A percentile compares a stretch with the other conserved stretches of the same genome.
These are phyloP conservation scores for Escallonia rubra DNA, from an alignment of 129 eudicot genomes.

Conservation along the genomic window DNA sequence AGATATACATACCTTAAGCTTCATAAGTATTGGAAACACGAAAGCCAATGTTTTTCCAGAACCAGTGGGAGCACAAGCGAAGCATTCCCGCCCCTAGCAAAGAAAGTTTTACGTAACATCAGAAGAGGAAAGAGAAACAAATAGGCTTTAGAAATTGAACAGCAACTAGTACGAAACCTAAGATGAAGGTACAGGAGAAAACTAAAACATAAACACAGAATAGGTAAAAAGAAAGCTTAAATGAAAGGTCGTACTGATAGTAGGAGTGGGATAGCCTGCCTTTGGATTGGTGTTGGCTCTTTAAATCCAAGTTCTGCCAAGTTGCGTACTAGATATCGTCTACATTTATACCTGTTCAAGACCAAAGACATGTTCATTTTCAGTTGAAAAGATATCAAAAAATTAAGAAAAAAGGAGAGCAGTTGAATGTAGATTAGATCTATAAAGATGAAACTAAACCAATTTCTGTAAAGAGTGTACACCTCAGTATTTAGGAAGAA, in stretches of 20 bases:
- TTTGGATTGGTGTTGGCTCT: constrained; percentile 96
- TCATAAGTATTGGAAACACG: constrained; percentile 82
- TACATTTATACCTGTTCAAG: constrained; percentile 59
- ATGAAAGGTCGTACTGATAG: constrained; percentile 74
- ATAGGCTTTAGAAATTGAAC: too few species aligned
- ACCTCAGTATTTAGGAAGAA: too few species aligned
- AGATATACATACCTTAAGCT: constrained; percentile 59
- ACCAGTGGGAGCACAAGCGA: constrained; percentile 99
- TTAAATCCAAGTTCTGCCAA: constrained; percentile 74
- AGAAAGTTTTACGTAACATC: background rate
- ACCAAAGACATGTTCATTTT: background rate
- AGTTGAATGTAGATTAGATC: background rate
- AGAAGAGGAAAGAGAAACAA: background rate
- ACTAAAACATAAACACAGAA: too few species aligned
- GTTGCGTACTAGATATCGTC: constrained; percentile 61
- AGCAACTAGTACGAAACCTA: too few species aligned
- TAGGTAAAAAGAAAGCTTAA: constrained; percentile 15
- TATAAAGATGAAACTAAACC: too few species aligned
- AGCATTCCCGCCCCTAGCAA: constrained; percentile 87
- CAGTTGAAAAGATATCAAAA: background rate
- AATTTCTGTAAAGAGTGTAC: too few species aligned
- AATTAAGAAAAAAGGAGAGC: background rate
- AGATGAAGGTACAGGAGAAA: too few species aligned
- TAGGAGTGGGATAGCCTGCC: constrained; percentile 96
- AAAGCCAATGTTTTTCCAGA: constrained; percentile 96